Base-by-base conservation (phyloP, 75 land plant species). In the Sequoia sempervirens region DNA sequence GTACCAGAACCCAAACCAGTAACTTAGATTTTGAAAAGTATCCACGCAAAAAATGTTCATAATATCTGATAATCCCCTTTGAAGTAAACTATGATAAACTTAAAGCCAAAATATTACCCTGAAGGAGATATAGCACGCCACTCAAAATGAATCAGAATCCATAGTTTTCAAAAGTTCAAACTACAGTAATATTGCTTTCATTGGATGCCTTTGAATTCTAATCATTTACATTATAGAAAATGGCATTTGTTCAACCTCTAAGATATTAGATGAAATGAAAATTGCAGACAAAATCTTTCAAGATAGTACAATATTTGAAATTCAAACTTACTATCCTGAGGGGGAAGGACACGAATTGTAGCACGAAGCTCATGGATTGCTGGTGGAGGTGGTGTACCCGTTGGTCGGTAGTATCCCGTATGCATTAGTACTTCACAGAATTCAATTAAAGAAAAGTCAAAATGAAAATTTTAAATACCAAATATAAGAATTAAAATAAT, bases 341-440 rank as follows among this genome's bases (percentile, higher is more conserved):
- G 94, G 72, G 94, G 96, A 47, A 98, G 90, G 38, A 98, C 96
- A 45, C 94, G 91, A 69, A 98, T 89, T 38, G 94, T 96, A 43
- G 94, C 98, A 83, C 91, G 90, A 34, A 98, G 83, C 88, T 98
- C 99, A 30, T 89, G 90, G 36, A 96, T 90, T 2, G 94, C 92
- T 83, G 92, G 81, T 50, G 99, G 96, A 75, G 99, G 98, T 80
- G 93, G 91, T 45, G 92, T 83, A 32, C 94, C 89, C 10, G 94
- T 94, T 45, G 97, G 94, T 6, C 94, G 92, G 87, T 91, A 92
- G 82, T 98, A 98, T 41, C 99, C 99, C 37, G 95, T 98, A 82
- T 98, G 99, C 95, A 98, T 96, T 52, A 98, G 86, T 84, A 96
- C 99, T 98, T 88, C 81, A 86, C 52, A 32, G 74, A 52, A 66